Base-by-base conservation (phyloP, 2,329 filamentous ascomycete genomes). In the Fusarium sublunatum region DNA sequence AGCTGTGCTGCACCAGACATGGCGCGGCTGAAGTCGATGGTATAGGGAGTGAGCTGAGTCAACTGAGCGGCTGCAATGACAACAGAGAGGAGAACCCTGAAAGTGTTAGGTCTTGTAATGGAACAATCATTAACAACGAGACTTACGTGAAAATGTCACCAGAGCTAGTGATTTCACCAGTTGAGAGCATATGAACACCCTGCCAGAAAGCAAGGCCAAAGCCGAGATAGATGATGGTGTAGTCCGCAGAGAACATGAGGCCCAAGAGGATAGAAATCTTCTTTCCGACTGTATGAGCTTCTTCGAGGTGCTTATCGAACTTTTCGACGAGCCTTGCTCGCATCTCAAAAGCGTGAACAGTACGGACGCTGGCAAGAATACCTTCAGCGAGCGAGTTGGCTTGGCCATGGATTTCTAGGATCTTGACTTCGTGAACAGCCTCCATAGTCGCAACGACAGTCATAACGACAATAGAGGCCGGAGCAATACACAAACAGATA, bases 141-240 rank as follows among this genome's bases (percentile, higher is more conserved):
- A 46, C 64, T 43, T 48, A 77, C 73, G 73, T 79, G 31, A 81
- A 78, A 26, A 81, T 76, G 10, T 73, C 70, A 10, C 79, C 79
- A 6, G 74, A 69, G 7, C 73, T 65, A 1, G 61, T 35, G 25
- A 81, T 76, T 49, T 79, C 75, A 11, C 77, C 77, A 2, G 66
- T 68, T 9, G 72, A 66, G 13, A 75, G 68, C 71, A 81, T 75
- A 26, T 67, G 70, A 32, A 80, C 67, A 8, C 79, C 79, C 53
- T 81, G 79, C 79, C 79, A 82, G 48, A 81, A 82, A 7, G 77
- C 76, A 6, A 82, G 72, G 2, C 74, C 77, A 41, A 78, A 79
- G 9, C 78, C 78, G 2, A 75, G 68, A 35, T 79, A 80, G 41
- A 81, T 76, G 53, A 79, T 73, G 42, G 73, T 74, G 48, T 78